These are phyloP conservation scores for Trametes versicolor DNA, from an alignment of 1,284 basidiomycete species.

Conservation along the genomic window DNA sequence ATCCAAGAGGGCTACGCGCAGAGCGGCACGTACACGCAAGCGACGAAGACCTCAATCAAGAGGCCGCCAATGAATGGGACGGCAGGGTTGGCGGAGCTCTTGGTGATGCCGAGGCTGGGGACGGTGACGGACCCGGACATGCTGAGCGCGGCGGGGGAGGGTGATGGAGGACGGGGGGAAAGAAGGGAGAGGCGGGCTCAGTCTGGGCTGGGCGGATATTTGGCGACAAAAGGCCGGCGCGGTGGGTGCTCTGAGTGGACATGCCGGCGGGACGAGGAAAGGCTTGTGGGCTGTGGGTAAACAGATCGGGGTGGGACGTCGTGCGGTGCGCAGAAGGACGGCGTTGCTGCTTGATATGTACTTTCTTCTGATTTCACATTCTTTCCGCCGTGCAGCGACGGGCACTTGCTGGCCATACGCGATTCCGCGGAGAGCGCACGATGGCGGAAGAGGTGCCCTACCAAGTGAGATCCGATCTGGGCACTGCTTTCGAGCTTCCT, in stretches of 20 bases:
- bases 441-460: neutral
- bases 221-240: neutral
- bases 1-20: neutral
- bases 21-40: constrained; percentile 15
- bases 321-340: neutral
- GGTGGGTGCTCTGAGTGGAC: neutral
- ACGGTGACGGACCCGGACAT: constrained; percentile 10
- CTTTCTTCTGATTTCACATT: neutral
- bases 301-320: neutral
- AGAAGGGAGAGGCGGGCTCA: neutral
- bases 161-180: neutral
- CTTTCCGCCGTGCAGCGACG: neutral
- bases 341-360: neutral
- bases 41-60: constrained; percentile 22
- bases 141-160: neutral
- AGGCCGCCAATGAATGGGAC: constrained; percentile 17
- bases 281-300: neutral
- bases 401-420: neutral
- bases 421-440: neutral
- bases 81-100: constrained; percentile 15
- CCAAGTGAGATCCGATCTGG: no score
- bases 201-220: neutral
- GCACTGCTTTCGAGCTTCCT: neutral
- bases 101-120: constrained; percentile 10
- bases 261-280: constrained; percentile 1